Conservation (phyloP, 148 eudicot genomes). For the Spergularia marina region DNA sequence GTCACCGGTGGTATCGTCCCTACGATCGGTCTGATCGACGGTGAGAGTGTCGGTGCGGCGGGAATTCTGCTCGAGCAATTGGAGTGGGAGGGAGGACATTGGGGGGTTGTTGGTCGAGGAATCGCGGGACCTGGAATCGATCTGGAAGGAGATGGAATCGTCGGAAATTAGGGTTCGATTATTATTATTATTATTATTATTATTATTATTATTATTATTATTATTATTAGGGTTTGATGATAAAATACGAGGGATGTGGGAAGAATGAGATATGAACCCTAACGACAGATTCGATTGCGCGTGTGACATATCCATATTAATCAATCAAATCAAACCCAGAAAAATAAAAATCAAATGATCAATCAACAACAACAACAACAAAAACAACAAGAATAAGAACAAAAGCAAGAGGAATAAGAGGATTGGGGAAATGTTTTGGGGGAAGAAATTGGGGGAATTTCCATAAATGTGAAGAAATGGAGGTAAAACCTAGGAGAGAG, state of each 20-base stretch:
- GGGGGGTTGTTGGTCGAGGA: slow-evolving; percentile 26
- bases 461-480: neutral
- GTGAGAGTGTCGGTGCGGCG: slow-evolving; percentile 15
- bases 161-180: slow-evolving; percentile 40
- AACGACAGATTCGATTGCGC: slow-evolving; percentile 47
- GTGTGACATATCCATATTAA: slow-evolving; percentile 46
- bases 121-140: slow-evolving; percentile 44
- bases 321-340: neutral
- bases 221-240: slow-evolving; percentile 9
- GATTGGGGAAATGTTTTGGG: neutral
- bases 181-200: too few relatives aligned
- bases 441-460: neutral
- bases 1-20: slow-evolving; percentile 19
- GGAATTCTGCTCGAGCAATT: slow-evolving; percentile 54
- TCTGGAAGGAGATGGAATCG: slow-evolving; percentile 54
- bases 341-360: neutral
- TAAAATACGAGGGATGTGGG: slow-evolving; percentile 15
- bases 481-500: slow-evolving; percentile 4
- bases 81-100: slow-evolving; percentile 64
- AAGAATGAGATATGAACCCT: slow-evolving; percentile 42
- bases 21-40: slow-evolving; percentile 21
- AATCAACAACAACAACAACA: slow-evolving; percentile 23
- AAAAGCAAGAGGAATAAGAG: neutral
- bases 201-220: slow-evolving; percentile 5
- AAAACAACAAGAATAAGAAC: slow-evolving; percentile 13